Evolutionary conservation across 1,139 yeast species (phyloP), one percentile per base, ranked within the genome.

Genomic region (Lodderomyces orthopsilosis): DNA sequence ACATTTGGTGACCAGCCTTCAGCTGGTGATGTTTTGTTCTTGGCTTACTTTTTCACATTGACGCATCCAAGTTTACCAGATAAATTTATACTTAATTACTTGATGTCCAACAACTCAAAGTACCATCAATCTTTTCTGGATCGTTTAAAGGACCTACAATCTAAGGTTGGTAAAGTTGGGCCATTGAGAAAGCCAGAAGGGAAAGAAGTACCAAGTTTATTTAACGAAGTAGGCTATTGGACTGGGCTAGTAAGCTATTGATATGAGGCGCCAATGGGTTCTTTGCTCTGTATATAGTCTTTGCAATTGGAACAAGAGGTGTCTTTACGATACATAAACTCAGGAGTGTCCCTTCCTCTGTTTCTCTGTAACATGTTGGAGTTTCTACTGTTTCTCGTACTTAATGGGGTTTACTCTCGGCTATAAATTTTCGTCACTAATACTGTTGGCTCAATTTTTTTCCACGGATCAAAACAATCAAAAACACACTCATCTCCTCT

Each of bases 11-110:
- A 42, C 13, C 18, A 15, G 19, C 41, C 47, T 2, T 46, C 59
- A 13, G 40, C 55, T 5, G 37, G 54, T 17, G 51, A 53, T 19
- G 30, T 61, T 13, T 50, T 77, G 9, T 54, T 77, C 3, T 54
- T 59, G 42, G 71, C 81, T 2, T 73, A 76, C 50, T 41, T 79
- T 6, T 54, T 58, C 43, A 55, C 68, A 28, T 52, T 75, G 46
- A 62, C 70, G 0, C 55, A 52, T 42, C 53, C 51, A 1, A 63
- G 61, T 2, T 62, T 77, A 47, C 81, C 81, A 8, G 81, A 74
- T 51, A 59, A 58, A 42, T 78, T 72, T 47, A 57, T 77, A 22
- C 51, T 49, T 13, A 59, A 60, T 12, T 76, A 61, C 47, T 23
- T 38, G 38, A 3, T 14, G 2, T 23, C 38, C 7, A 13, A 36